Evolutionary conservation across 140 eudicot genomes (phyloP), one percentile per base, ranked within the genome.

Genomic region (Bidens hawaiensis): DNA sequence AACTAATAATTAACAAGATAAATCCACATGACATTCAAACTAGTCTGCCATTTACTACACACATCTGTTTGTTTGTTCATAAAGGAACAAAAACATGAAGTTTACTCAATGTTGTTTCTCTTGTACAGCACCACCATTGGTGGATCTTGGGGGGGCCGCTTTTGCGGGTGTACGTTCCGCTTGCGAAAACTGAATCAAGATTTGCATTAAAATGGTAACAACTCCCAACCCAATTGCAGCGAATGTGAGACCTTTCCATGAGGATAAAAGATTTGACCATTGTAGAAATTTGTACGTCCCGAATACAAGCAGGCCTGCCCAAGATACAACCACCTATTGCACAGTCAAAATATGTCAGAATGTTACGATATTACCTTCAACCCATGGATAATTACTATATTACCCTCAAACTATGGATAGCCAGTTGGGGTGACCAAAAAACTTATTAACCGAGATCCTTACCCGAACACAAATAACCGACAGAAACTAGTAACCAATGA

Each of bases 181-280:
- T 71, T 88, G 90, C 30, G 96, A 84, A 67, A 82, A 85, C 13
- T 76, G 86, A 60, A 91, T 91, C 82, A 87, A 78, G 26, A 82
- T 74, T 60, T 88, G 99, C 99, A 87, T 91, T n/a, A 83, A 84
- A 17, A 80, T 15, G 5, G 95, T 88, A 17, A 88, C 71, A 10
- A 70, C 40, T 1, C 71, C 96, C 74, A 91, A 61, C 33, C 74
- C 69, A 22, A 69, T 60, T 6, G 70, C 89, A 2, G 83, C 67
- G 24, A 91, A 52, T 6, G 85, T 62, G 41, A 85, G 70, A 11
- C 98, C 98, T 54, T 80, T 91, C 95, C 96, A 85, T 17, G 96
- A 79, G 6, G 89, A 80, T 61, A 91, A 64, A 49, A 91, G 81
- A 7, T 90, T 65, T 6, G 86, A 81, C 89, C 89, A 69, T 40